Evolutionary conservation across 2,329 filamentous ascomycete species (phyloP), one percentile per base, ranked within the genome.

Genomic region (Endocalyx cinctus): DNA sequence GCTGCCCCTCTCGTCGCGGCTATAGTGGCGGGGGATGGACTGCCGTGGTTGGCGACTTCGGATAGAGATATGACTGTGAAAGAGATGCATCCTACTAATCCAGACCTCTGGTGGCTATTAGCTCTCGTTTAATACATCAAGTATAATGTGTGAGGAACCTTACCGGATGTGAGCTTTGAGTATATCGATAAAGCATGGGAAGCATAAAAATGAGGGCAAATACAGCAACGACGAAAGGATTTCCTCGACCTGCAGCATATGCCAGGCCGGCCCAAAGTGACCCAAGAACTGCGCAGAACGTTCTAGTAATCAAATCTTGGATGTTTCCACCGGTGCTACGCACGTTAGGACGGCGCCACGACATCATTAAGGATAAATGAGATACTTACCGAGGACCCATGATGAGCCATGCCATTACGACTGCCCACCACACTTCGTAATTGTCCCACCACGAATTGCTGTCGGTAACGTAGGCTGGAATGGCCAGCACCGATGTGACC

Each of bases 181-280:
- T 72, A 38, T 66, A 75, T 17, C 73, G 63, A 39, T 75, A 74
- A 10, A 77, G 56, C 73, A 77, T 77, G 1, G 74, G 75, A n/a
- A 73, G 45, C 70, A 78, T 75, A 45, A 69, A 79, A 5, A 77
- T 58, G 4, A 63, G 59, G 11, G 72, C 67, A 51, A 79, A 77
- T 0, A 63, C 65, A 4, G 67, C 72, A 52, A 76, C 66, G 2
- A 77, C 64, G 44, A 69, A 75, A 0, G 71, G 70, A 43, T 69
- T 76, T 6, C 73, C 73, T 26, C 67, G 43, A 4, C 63, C 66
- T 10, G 69, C 71, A 6, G 63, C 65, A 46, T 69, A 72, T 1
- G 70, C 64, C 25, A 74, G 50, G 7, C 66, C 74, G 5, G 66
- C 70, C 74, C 74, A 79, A 1, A 69, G 47, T 14, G 73, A 69